Base-by-base conservation (phyloP, 208 protist genomes). In the Wallacemonas sp. region DNA sequence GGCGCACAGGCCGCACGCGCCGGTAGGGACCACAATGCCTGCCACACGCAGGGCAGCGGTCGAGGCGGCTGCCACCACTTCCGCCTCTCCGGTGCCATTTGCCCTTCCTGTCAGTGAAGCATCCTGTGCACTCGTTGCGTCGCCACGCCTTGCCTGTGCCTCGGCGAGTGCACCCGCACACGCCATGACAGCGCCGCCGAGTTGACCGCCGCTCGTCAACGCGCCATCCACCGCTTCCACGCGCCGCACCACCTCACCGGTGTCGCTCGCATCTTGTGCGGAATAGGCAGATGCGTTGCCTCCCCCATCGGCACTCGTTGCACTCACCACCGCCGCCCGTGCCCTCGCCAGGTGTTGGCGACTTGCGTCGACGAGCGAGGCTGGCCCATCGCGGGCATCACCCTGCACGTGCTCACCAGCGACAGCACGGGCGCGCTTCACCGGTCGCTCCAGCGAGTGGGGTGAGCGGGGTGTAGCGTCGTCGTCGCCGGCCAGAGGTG, bases 1-100 rank as follows among this genome's bases (percentile, higher is more conserved):
- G 36, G 69, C 70, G 34, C 78, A 85, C 19, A 41, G 13, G 3
- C 46, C 21, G 60, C 78, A 85, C n/a, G 32, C 21, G 17, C 32
- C 26, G 21, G 5, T 10, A 3, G 61, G 32, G 10, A 63, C 37
- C 54, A 38, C 62, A 19, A 54, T 41, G 33, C 59, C 37, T 3
- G 41, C 37, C 3, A 41, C 26, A 15, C 15, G 6, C 37, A 21
- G 12, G 9, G 21, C 12, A 34, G 27, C 3, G 15, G 59, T 12
- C 42, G 26, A 38, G 29, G 42, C 59, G 26, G 12, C 24, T 22
- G 8, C 3, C 3, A 6, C 59, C 15, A 6, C 10, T 5, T 24
- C 32, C 4, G 19, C 39, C 15, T 59, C 52, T 22, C 39, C 38
- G n/a, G n/a, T n/a, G n/a, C n/a, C n/a, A n/a, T n/a, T n/a, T n/a